Conservation (phyloP, 805 yeast species). For the Sugiyamaella americana region DNA sequence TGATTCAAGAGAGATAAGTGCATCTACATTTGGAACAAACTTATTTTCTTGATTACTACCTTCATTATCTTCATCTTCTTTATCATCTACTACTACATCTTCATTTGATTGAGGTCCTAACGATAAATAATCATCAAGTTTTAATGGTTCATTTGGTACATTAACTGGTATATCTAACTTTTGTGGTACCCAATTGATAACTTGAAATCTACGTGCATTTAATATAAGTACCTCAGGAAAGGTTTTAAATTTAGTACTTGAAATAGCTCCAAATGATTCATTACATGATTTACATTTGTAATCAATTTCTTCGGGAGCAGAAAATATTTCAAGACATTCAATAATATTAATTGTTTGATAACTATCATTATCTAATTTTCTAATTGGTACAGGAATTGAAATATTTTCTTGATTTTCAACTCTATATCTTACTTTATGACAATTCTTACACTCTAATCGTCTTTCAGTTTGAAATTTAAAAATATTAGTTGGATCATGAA, state of each 20-base stretch:
- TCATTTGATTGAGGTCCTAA: slow-evolving; percentile 41
- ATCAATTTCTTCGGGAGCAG: slow-evolving; percentile 51
- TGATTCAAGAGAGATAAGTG: slow-evolving; percentile 46
- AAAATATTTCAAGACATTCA: slow-evolving; percentile 43
- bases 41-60: slow-evolving; percentile 14
- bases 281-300: slow-evolving; percentile 56
- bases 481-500: slow-evolving; percentile 42
- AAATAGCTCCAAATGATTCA: slow-evolving; percentile 31
- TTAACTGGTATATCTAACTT: slow-evolving; percentile 71
- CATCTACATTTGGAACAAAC: slow-evolving; percentile 53
- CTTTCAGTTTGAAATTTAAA: slow-evolving; percentile 63
- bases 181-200: slow-evolving; percentile 85
- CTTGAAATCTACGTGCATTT: slow-evolving; percentile 70
- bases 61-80: slow-evolving; percentile 19
- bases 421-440: slow-evolving; percentile 55
- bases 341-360: slow-evolving; percentile 47
- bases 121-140: slow-evolving; percentile 40
- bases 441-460: slow-evolving; percentile 51
- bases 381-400: slow-evolving; percentile 49
- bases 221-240: slow-evolving; percentile 68
- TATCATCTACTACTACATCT: slow-evolving; percentile 36
- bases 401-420: slow-evolving; percentile 56
- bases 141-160: slow-evolving; percentile 41
- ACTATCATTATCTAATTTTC: slow-evolving; percentile 34
- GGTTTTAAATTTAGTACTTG: slow-evolving; percentile 46